Evolutionary conservation across 163 green algal species (phyloP).

Genomic region (Trebouxia gelatinosa): DNA sequence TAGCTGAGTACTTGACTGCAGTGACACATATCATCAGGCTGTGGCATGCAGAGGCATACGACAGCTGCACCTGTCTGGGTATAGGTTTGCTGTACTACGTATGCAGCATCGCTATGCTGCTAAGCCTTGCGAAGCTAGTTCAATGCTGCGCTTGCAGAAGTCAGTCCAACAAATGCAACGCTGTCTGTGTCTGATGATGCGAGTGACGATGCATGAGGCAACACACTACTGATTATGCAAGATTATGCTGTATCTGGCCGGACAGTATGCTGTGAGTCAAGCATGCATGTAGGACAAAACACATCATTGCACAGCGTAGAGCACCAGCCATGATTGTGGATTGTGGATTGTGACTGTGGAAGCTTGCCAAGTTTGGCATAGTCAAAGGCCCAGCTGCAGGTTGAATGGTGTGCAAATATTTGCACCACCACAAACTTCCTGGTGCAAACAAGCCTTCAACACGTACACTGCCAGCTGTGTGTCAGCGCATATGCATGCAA

Average conservation of each 20-base stretch:
- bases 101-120: background rate
- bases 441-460: too few species aligned
- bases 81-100: too few species aligned
- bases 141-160: background rate
- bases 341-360: background rate
- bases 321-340: too few species aligned
- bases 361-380: background rate
- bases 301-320: too few species aligned
- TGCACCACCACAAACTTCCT: too few species aligned
- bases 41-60: background rate
- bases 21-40: background rate
- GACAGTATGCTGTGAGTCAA: too few species aligned
- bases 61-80: too few species aligned
- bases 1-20: conserved; percentile 53
- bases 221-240: too few species aligned
- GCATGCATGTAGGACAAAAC: too few species aligned
- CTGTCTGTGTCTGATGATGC: background rate
- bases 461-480: too few species aligned
- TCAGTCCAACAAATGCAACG: background rate
- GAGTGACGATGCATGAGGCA: background rate
- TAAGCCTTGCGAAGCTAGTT: background rate
- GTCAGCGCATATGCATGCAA: background rate
- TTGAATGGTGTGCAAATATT: background rate
- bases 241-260: too few species aligned
- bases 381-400: background rate